phyloP scores from a whole-genome alignment of 2,329 filamentous ascomycete genomes.

The Stachybotrys chlorohalonatus region DNA sequence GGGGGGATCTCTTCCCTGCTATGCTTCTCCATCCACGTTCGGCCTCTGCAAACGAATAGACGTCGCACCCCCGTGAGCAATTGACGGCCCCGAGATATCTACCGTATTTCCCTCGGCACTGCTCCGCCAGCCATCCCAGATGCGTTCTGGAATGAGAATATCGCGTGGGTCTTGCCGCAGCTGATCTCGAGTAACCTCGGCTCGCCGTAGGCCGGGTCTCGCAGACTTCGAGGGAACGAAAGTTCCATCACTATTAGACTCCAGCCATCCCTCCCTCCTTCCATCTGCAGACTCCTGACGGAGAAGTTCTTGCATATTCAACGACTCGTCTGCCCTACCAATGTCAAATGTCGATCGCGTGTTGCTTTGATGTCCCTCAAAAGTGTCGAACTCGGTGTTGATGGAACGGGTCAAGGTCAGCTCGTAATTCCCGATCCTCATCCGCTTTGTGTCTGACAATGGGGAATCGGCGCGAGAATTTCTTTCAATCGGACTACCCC shows the following conservation, averaged over 20 bases:
- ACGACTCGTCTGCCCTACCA: background rate
- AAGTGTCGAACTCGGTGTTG: no score
- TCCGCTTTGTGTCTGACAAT: no score
- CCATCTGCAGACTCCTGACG: background rate
- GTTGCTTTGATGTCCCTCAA: background rate
- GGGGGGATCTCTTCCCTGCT: no score
- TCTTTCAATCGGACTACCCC: no score
- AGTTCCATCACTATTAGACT: no score
- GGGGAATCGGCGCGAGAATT: no score
- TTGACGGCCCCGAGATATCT: background rate
- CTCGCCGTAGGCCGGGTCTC: background rate
- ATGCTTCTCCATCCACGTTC: no score
- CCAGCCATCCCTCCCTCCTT: background rate
- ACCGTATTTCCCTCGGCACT: background rate
- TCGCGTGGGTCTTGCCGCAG: background rate
- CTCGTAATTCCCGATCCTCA: no score
- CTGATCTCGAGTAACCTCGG: background rate
- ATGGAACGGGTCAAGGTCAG: no score
- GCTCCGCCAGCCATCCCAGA: background rate
- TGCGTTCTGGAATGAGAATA: background rate
- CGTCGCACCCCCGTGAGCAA: no score
- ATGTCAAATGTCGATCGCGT: background rate
- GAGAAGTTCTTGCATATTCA: background rate
- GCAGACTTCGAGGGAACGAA: no score
- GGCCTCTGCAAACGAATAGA: no score